Conservation (phyloP, 208 protist genomes). For the Leishmania arabica region DNA sequence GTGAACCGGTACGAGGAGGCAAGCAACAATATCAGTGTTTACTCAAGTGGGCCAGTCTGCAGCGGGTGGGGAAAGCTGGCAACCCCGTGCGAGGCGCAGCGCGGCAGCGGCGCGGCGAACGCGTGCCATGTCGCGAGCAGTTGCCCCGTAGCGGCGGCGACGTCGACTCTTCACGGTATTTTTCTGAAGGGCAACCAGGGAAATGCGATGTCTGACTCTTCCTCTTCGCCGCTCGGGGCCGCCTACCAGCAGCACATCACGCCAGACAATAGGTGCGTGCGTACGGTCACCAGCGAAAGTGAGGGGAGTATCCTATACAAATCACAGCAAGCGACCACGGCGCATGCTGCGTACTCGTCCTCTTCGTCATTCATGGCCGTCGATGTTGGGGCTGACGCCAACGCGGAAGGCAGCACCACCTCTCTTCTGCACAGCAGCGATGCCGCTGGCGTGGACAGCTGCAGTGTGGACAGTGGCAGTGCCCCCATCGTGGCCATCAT, state of each 20-base stretch:
- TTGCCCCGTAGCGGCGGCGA: background rate
- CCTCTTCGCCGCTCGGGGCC: background rate
- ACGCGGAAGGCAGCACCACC: background rate
- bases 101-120: background rate
- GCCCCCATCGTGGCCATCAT: slow-evolving; percentile 10
- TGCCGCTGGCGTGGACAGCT: background rate
- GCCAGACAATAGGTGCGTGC: background rate
- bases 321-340: slow-evolving; percentile 15
- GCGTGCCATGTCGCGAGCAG: background rate
- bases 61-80: slow-evolving; percentile 1
- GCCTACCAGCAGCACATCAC: background rate
- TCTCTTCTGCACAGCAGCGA: slow-evolving; percentile 1
- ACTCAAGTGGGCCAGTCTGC: background rate
- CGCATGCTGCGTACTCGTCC: background rate
- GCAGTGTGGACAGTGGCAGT: slow-evolving; percentile 11
- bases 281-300: slow-evolving; percentile 1
- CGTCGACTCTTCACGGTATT: background rate
- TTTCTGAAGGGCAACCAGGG: background rate
- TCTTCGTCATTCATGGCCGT: background rate
- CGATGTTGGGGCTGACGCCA: background rate
- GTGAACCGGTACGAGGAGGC: slow-evolving; percentile 4
- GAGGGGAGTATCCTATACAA: slow-evolving; percentile 7
- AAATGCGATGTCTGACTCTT: background rate
- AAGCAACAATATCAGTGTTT: background rate
- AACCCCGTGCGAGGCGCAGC: background rate